A percentile compares a stretch with the other conserved stretches of the same genome.
Conservation (phyloP, 352 stramenopile genomes). For the Phytophthora tubulina region DNA sequence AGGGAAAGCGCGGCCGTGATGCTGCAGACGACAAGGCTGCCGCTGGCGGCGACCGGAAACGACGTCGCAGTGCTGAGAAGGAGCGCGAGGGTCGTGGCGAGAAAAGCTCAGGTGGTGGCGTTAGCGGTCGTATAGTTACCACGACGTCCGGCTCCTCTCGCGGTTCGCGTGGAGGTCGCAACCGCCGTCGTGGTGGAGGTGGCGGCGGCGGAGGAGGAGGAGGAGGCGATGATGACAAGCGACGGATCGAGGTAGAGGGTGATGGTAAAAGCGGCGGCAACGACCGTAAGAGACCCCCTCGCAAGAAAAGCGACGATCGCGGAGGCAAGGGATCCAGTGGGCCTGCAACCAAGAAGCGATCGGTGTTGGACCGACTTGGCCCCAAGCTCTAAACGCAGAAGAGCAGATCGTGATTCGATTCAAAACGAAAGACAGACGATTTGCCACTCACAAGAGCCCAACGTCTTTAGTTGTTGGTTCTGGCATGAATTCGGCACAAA, state of each 20-base stretch:
- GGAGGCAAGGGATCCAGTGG: slow-evolving; percentile 63
- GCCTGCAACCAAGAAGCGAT: slow-evolving; percentile 80
- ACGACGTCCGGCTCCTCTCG: slow-evolving; percentile 44
- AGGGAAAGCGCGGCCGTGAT: slow-evolving; percentile 50
- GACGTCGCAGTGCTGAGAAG: slow-evolving; percentile 40
- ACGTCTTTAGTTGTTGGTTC: background rate
- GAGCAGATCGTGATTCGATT: background rate
- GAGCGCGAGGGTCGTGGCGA: slow-evolving; percentile 29
- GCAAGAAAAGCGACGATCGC: slow-evolving; percentile 59
- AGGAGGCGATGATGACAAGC: slow-evolving; percentile 46
- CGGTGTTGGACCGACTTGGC: slow-evolving; percentile 83
- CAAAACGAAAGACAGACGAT: slow-evolving; percentile 3
- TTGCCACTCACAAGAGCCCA: background rate
- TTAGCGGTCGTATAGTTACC: slow-evolving; percentile 61
- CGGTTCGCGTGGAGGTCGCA: slow-evolving; percentile 42
- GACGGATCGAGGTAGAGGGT: slow-evolving; percentile 68
- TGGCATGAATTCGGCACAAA: background rate
- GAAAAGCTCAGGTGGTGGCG: slow-evolving; percentile 25
- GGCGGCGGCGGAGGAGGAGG: slow-evolving; percentile 40
- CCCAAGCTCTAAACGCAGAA: slow-evolving; percentile 58
- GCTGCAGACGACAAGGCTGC: slow-evolving; percentile 35
- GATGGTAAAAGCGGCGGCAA: slow-evolving; percentile 44
- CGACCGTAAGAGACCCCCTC: slow-evolving; percentile 35
- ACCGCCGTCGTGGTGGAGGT: slow-evolving; percentile 45
- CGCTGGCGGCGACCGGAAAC: slow-evolving; percentile 39